Evolutionary conservation across 345 rosid genomes (phyloP).

Genomic region (Balakata baccata): DNA sequence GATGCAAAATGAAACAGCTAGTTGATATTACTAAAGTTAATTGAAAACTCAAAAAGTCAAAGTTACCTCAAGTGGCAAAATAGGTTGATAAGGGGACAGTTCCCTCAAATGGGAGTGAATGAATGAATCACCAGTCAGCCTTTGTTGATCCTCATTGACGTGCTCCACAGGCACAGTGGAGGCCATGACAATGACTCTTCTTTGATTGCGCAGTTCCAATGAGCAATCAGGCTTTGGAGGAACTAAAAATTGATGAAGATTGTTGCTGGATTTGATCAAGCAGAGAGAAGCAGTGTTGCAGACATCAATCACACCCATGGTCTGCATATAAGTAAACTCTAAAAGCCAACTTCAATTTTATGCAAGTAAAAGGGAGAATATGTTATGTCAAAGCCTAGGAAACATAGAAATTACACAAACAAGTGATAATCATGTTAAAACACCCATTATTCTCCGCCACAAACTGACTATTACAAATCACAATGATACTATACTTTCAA

Average conservation of each 20-base stretch:
- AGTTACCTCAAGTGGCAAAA: slow-evolving; percentile 86
- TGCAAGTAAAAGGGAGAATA: too few species aligned
- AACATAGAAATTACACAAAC: too few species aligned
- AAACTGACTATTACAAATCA: too few species aligned
- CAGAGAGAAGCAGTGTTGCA: slow-evolving; percentile 36
- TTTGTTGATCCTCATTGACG: slow-evolving; percentile 34
- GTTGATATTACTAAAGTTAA: not conserved
- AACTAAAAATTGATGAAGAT: slow-evolving; percentile 21
- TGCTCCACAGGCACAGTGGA: slow-evolving; percentile 45
- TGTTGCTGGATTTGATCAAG: slow-evolving; percentile 27
- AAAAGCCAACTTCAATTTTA: too few species aligned
- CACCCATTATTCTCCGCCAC: too few species aligned
- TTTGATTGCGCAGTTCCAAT: slow-evolving; percentile 25
- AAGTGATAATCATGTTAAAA: too few species aligned
- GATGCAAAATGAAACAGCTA: not conserved
- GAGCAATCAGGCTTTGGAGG: slow-evolving; percentile 28
- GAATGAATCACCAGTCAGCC: slow-evolving; percentile 65
- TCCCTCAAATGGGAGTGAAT: slow-evolving; percentile 77
- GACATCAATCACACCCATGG: slow-evolving; percentile 55
- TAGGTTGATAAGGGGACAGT: slow-evolving; percentile 84
- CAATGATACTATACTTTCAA: too few species aligned
- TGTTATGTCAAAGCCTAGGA: too few species aligned
- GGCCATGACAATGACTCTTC: slow-evolving; percentile 41
- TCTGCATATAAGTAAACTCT: slow-evolving; percentile 45
- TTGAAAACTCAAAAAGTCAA: not conserved